Evolutionary conservation across 2,329 filamentous ascomycete species (phyloP).

Genomic region (Ophiostoma ulmi): DNA sequence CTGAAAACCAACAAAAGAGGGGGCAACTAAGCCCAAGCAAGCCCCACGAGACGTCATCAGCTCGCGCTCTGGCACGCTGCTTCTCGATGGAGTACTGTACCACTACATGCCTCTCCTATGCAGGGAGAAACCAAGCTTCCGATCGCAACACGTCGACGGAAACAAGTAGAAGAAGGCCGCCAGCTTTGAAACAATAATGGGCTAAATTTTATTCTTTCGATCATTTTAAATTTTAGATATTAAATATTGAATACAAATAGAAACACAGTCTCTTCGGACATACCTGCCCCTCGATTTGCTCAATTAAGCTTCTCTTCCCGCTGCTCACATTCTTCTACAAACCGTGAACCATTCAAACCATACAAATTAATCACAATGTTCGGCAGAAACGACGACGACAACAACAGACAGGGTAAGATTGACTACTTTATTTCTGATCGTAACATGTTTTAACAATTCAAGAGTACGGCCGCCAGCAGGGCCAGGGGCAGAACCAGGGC

Average conservation of each 20-base stretch:
- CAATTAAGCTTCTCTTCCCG: neutral
- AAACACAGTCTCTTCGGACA: neutral
- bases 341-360: neutral
- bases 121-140: neutral
- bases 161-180: neutral
- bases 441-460: neutral
- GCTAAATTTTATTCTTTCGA: neutral
- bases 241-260: neutral
- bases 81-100: neutral
- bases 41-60: constrained; percentile 12
- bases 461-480: constrained; percentile 19
- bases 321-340: neutral
- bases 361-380: neutral
- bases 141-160: neutral
- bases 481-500: constrained; percentile 11
- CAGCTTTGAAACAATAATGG: neutral
- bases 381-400: constrained; percentile 10
- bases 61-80: neutral
- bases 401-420: constrained; percentile 12
- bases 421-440: neutral
- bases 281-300: neutral
- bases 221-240: neutral
- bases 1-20: constrained; percentile 13
- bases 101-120: neutral
- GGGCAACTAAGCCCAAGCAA: constrained; percentile 1